A percentile compares a stretch with the other conserved stretches of the same genome.
phyloP scores from a whole-genome alignment of 352 stramenopile species.

The Lagenidium sp. region DNA sequence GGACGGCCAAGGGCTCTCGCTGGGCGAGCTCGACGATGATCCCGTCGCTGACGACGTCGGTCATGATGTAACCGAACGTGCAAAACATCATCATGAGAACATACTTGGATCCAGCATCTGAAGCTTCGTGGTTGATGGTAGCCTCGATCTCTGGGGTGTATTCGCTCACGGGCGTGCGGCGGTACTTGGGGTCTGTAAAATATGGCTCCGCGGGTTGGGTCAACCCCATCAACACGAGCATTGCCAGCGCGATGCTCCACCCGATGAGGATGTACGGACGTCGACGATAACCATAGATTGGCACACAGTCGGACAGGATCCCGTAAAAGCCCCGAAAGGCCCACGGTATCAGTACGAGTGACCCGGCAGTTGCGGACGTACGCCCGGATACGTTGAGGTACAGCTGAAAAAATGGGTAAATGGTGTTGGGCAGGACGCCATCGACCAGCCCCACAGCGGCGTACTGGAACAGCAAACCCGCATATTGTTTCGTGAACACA shows the following conservation, averaged over 20 bases:
- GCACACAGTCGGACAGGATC: conserved; percentile 52
- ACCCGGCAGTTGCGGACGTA: conserved; percentile 45
- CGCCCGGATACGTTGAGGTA: conserved; percentile 65
- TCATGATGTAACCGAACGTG: conserved; percentile 28
- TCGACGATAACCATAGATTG: conserved; percentile 45
- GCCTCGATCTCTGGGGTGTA: conserved; percentile 3
- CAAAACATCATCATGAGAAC: conserved; percentile 28
- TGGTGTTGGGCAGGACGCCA: conserved; percentile 36
- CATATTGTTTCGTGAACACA: conserved; percentile 37
- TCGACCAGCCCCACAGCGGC: conserved; percentile 51
- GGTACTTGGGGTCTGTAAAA: conserved; percentile 38
- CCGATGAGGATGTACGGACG: conserved; percentile 68
- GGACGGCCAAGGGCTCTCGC: conserved; percentile 19
- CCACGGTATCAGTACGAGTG: conserved; percentile 48
- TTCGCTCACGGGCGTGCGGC: conserved; percentile 20
- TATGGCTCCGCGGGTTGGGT: conserved; percentile 32
- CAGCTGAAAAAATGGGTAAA: conserved; percentile 72
- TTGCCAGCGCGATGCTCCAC: conserved; percentile 38
- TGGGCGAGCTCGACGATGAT: conserved; percentile 33
- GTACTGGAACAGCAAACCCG: conserved; percentile 65
- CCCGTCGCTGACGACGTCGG: conserved; percentile 28
- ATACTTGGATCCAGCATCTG: conserved; percentile 10
- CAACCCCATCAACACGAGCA: conserved; percentile 39
- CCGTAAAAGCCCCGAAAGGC: conserved; percentile 63
- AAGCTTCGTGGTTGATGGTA: conserved; percentile 21